A percentile compares a stretch with the other conserved stretches of the same genome.
phyloP scores from a whole-genome alignment of 163 green algal genomes.

The Scenedesmus sp. region DNA sequence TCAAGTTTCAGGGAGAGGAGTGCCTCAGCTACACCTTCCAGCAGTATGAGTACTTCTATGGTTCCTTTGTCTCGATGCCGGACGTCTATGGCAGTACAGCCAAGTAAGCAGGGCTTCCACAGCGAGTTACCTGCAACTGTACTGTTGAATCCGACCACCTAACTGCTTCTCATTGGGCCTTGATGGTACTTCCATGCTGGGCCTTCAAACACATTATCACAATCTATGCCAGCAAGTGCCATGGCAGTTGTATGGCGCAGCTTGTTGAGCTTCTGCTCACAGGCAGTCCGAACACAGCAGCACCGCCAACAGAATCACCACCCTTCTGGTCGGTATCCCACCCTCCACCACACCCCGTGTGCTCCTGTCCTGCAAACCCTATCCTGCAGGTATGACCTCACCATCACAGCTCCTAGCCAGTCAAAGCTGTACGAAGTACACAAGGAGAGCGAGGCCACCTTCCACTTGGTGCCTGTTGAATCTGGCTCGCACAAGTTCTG shows the following conservation, averaged over 20 bases:
- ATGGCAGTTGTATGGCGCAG: too few relatives aligned
- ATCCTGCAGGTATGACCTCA: constrained; percentile 54
- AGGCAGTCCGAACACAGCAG: not conserved
- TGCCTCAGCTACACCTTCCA: constrained; percentile 65
- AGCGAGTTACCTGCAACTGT: too few relatives aligned
- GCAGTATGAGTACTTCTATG: constrained; percentile 72
- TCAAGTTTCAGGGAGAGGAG: constrained; percentile 67
- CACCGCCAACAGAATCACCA: not conserved
- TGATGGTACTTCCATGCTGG: too few relatives aligned
- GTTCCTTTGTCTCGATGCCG: constrained; percentile 64
- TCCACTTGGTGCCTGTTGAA: constrained; percentile 70
- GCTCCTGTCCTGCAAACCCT: not conserved
- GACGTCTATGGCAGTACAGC: constrained; percentile 58
- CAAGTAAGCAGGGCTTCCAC: constrained; percentile 15
- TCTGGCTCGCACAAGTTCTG: constrained; percentile 68
- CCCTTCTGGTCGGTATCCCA: too few relatives aligned
- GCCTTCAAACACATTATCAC: too few relatives aligned
- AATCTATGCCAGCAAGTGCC: too few relatives aligned
- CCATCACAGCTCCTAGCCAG: constrained; percentile 57
- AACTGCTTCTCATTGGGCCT: too few relatives aligned
- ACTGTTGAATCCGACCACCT: too few relatives aligned
- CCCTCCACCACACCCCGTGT: not conserved
- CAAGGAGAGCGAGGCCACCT: constrained; percentile 59
- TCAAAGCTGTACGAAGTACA: constrained; percentile 57
- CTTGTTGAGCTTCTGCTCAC: not conserved